Percentiles rank a stretch among this genome's conserved stretches.
These are phyloP conservation scores for Bruguiera gymnorhiza DNA, from an alignment of 345 rosid genomes.

Conservation along the genomic window DNA sequence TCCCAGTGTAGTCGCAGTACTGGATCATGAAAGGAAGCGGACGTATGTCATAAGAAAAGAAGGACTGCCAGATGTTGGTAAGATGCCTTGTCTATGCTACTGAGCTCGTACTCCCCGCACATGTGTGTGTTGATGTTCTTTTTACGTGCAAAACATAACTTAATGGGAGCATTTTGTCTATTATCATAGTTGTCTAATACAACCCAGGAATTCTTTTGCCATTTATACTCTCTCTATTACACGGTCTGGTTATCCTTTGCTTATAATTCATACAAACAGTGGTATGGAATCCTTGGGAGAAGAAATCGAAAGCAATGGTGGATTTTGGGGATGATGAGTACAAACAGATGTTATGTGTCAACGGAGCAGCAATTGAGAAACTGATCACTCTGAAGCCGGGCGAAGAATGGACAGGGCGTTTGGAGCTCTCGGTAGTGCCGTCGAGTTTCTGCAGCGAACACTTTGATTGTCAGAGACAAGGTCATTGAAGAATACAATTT, in stretches of 20 bases:
- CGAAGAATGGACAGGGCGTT: constrained; percentile 25
- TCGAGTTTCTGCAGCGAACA: constrained; percentile 28
- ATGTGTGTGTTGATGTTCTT: too few relatives aligned
- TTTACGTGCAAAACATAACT: too few relatives aligned
- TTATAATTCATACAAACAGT: constrained; percentile 15
- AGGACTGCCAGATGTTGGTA: constrained; percentile 65
- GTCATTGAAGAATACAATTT: neutral
- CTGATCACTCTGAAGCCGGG: constrained; percentile 30
- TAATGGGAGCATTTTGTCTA: too few relatives aligned
- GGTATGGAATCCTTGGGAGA: constrained; percentile 53
- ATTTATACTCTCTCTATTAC: too few relatives aligned
- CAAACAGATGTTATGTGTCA: constrained; percentile 42
- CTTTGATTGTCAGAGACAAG: constrained; percentile 17
- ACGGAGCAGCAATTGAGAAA: constrained; percentile 30
- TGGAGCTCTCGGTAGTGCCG: constrained; percentile 26
- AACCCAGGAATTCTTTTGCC: too few relatives aligned
- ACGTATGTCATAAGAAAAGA: constrained; percentile 64
- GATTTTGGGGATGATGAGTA: constrained; percentile 47
- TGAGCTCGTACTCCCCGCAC: too few relatives aligned
- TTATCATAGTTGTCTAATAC: too few relatives aligned
- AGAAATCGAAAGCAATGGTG: constrained; percentile 34
- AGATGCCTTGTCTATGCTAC: neutral
- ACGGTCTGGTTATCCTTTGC: neutral
- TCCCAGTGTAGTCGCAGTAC: constrained; percentile 58
- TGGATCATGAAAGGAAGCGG: constrained; percentile 73